Evolutionary conservation across 805 yeast genomes (phyloP).

Genomic region (Scheffersomyces amazonensis): DNA sequence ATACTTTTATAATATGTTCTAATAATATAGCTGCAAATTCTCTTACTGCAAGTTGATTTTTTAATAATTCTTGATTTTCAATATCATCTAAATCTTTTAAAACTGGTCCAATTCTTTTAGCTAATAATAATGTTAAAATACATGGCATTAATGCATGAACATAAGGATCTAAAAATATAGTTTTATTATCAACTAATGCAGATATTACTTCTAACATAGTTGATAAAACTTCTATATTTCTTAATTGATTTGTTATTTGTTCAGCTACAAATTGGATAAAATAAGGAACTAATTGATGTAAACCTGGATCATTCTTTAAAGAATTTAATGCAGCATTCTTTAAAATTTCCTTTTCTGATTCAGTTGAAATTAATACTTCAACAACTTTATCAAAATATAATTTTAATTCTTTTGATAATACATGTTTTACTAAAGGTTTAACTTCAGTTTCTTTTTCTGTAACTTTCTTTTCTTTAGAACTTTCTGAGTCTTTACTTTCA

Average conservation of each 20-base stretch:
- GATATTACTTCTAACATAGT: slow-evolving; percentile 89
- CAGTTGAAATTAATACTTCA: slow-evolving; percentile 65
- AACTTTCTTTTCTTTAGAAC: slow-evolving; percentile 17
- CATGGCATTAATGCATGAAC: slow-evolving; percentile 98
- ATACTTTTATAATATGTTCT: slow-evolving; percentile 71
- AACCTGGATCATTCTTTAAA: slow-evolving; percentile 86
- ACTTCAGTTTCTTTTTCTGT: slow-evolving; percentile 54
- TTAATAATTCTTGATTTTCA: slow-evolving; percentile 24
- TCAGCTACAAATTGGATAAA: slow-evolving; percentile 95
- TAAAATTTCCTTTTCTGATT: slow-evolving; percentile 53
- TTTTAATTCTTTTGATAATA: slow-evolving; percentile 89
- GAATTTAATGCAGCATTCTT: slow-evolving; percentile 82
- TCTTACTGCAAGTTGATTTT: slow-evolving; percentile 59
- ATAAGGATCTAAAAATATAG: slow-evolving; percentile 90
- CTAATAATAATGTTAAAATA: slow-evolving; percentile 80
- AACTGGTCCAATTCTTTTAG: slow-evolving; percentile 75
- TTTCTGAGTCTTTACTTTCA: slow-evolving; percentile 9
- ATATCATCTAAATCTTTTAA: slow-evolving; percentile 34
- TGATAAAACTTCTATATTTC: slow-evolving; percentile 64
- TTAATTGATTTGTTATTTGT: slow-evolving; percentile 83
- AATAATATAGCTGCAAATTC: slow-evolving; percentile 85
- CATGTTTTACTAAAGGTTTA: slow-evolving; percentile 92
- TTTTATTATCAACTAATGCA: slow-evolving; percentile 76
- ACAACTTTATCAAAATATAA: slow-evolving; percentile 89
- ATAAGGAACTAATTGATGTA: slow-evolving; percentile 95